Base-by-base conservation (phyloP, 805 yeast species). In the Yamadazyma ubonensis region DNA sequence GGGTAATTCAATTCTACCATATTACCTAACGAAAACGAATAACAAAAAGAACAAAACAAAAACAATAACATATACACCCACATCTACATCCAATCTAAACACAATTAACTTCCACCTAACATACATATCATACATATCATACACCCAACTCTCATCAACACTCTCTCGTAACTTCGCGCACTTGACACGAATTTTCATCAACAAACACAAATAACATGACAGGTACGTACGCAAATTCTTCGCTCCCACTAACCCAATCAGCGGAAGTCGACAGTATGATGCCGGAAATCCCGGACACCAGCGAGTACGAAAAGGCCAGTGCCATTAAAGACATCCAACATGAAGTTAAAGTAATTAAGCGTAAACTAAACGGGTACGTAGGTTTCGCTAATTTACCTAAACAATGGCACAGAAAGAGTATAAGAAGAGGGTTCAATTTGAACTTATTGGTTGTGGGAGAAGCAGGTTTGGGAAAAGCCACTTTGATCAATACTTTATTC, bases 361-460 rank as follows among this genome's bases (percentile, higher is more conserved):
- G 95, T 53, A 88, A 88, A 59, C 78, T 91, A 53, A 86, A 83
- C 52, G 91, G 95, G 3, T 90, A 85, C 59, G 99, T 93, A 41
- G 99, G 99, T 5, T 93, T 93, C 67, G 96, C 97, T 51, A 93
- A 90, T 67, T 75, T 93, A 57, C 99, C 99, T 43, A 93, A 90
- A 59, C 99, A 93, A 71, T 93, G 97, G 96, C 98, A 93, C 69
- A 81, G 96, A 67, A 88, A 86, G 65, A 83, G 96, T 2, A 79
- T 88, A 46, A 83, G 85, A 63, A 78, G 86, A 57, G 99, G 99
- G 10, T 93, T 93, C 73, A 78, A 73, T 53, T 78, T 93, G 59
- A 93, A 93, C 61, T 61, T 93, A 45, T 78, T 93, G 79, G 88
- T 87, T 43, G 95, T 90, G 47, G 95, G 95, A 51, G 95, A 87